These are phyloP conservation scores for Thecaphora frezii DNA, from an alignment of 1,284 basidiomycete species.

Conservation along the genomic window DNA sequence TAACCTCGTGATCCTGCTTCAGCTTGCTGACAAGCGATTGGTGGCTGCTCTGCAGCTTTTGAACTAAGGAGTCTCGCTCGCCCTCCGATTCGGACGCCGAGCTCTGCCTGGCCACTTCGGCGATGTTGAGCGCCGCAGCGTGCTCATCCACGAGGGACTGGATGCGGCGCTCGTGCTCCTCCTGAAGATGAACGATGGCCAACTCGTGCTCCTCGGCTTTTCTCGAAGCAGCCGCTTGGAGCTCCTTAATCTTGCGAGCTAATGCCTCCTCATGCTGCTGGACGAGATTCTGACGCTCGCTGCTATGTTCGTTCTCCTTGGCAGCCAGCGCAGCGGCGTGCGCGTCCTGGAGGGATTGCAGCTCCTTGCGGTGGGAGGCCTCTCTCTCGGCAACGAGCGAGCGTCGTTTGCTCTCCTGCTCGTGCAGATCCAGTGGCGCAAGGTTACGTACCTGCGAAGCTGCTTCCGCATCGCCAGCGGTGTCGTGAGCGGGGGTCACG, in stretches of 20 bases:
- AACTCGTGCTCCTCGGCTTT: conserved; percentile 19
- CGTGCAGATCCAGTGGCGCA: too few relatives aligned
- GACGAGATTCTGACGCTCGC: background rate
- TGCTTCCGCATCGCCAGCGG: too few relatives aligned
- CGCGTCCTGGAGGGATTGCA: background rate
- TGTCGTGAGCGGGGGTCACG: too few relatives aligned
- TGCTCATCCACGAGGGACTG: conserved; percentile 23
- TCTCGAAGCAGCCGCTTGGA: background rate
- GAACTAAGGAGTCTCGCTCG: conserved; percentile 10
- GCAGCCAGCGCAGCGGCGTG: conserved; percentile 1
- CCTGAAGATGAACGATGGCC: conserved; percentile 5
- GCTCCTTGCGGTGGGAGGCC: background rate
- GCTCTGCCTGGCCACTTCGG: conserved; percentile 9
- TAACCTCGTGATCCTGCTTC: conserved; percentile 17
- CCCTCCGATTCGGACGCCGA: conserved; percentile 6
- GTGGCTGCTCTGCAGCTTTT: conserved; percentile 16
- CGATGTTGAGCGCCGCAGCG: conserved; percentile 14
- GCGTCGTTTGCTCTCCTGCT: too few relatives aligned
- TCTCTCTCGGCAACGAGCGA: background rate
- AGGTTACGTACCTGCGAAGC: too few relatives aligned
- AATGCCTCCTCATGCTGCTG: conserved; percentile 9
- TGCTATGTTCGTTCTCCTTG: conserved; percentile 1
- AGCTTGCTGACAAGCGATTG: conserved; percentile 12
- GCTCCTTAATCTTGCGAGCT: conserved; percentile 7
- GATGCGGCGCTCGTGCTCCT: conserved; percentile 21